Conservation (phyloP, 2,329 filamentous ascomycete genomes). For the Fusarium luffae region DNA sequence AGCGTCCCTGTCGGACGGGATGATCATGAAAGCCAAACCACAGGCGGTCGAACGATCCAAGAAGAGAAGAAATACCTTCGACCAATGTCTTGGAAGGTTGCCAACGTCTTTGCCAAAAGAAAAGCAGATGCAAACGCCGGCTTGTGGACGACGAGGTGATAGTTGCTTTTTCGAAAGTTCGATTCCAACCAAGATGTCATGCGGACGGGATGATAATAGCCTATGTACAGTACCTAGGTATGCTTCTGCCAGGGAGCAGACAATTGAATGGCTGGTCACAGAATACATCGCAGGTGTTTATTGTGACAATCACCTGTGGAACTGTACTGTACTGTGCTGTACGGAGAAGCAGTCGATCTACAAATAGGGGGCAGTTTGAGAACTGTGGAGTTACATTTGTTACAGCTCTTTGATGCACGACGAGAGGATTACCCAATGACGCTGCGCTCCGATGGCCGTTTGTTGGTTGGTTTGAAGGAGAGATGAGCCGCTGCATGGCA, state of each 20-base stretch:
- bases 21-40: conserved; percentile 23
- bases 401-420: conserved; percentile 29
- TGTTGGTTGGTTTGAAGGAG: conserved; percentile 20
- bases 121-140: neutral
- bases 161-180: conserved; percentile 8
- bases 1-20: conserved; percentile 32
- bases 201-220: neutral
- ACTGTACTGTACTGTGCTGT: conserved; percentile 16
- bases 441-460: conserved; percentile 7
- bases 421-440: conserved; percentile 11
- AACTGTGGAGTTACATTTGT: conserved; percentile 36
- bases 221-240: neutral
- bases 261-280: neutral
- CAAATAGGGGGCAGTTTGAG: conserved; percentile 28
- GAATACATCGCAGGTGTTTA: neutral
- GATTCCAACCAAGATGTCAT: neutral
- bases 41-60: conserved; percentile 11
- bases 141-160: neutral
- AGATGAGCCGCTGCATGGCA: conserved; percentile 25
- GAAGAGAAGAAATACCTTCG: neutral
- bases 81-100: neutral
- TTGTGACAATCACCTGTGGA: neutral
- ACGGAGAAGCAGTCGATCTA: conserved; percentile 29
- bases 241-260: neutral
- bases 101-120: neutral